These are phyloP conservation scores for Trypanosoma platydactyli DNA, from an alignment of 208 protist species.

Conservation along the genomic window DNA sequence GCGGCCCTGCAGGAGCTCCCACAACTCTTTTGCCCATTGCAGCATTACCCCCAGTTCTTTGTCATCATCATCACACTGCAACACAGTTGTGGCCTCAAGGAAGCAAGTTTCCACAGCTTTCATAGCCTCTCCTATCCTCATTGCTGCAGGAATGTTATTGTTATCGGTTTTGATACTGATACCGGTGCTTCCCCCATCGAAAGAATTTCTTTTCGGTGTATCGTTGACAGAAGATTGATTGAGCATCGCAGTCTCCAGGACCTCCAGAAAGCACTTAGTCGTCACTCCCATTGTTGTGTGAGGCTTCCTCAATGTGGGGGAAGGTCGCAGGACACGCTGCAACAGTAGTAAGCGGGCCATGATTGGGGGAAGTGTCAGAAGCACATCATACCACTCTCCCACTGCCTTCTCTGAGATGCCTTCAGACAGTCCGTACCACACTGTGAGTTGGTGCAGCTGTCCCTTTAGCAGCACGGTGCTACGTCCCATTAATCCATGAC, in stretches of 20 bases:
- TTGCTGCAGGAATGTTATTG: not conserved
- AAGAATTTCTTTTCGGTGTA: not conserved
- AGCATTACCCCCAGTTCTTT: not conserved
- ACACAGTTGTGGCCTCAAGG: slow-evolving; percentile 2
- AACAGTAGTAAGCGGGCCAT: slow-evolving; percentile 35
- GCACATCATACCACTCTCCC: slow-evolving; percentile 23
- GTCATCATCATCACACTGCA: not conserved
- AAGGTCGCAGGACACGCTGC: slow-evolving; percentile 27
- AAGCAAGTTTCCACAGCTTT: slow-evolving; percentile 23
- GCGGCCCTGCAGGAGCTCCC: slow-evolving; percentile 2
- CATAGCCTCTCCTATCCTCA: slow-evolving; percentile 21
- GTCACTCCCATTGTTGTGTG: slow-evolving; percentile 18
- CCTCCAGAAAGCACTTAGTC: slow-evolving; percentile 17
- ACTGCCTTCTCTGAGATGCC: slow-evolving; percentile 4
- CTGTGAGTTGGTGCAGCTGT: slow-evolving; percentile 25
- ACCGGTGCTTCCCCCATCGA: not conserved
- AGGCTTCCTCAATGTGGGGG: slow-evolving; percentile 5
- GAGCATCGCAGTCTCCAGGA: slow-evolving; percentile 26
- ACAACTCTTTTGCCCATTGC: slow-evolving; percentile 20
- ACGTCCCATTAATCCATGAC: slow-evolving; percentile 22
- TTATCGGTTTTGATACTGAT: not conserved
- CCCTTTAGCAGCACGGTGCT: slow-evolving; percentile 42
- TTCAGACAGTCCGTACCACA: slow-evolving; percentile 36
- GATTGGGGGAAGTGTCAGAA: slow-evolving; percentile 31
- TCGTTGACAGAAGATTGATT: not conserved